These are phyloP conservation scores for Vitis amurensis DNA, from an alignment of 164 flowering plant species.

Conservation along the genomic window DNA sequence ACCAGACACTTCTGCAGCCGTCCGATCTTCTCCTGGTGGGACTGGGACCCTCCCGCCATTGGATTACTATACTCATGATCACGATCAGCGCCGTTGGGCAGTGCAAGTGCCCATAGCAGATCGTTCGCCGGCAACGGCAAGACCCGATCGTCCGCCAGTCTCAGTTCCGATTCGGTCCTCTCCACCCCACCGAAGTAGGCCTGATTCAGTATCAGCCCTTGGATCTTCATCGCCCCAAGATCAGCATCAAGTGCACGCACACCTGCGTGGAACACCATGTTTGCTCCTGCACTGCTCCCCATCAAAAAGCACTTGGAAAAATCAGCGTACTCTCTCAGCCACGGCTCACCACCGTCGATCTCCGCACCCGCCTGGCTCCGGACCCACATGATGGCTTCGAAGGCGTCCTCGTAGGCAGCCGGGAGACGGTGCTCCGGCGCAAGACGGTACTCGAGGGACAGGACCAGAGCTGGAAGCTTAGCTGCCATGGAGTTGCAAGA, in stretches of 20 bases:
- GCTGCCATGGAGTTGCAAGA: no score
- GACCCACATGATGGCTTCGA: constrained; percentile 4
- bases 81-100: constrained; percentile 53
- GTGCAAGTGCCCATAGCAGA: constrained; percentile 49
- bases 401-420: constrained; percentile 13
- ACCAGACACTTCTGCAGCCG: constrained; percentile 18
- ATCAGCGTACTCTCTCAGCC: constrained; percentile 50
- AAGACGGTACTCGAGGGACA: no score
- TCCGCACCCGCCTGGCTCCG: constrained; percentile 25
- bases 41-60: neutral
- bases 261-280: constrained; percentile 51
- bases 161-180: no score
- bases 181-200: constrained; percentile 51
- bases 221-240: constrained; percentile 34
- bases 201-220: constrained; percentile 52
- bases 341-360: constrained; percentile 27
- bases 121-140: no score
- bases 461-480: no score
- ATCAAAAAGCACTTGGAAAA: constrained; percentile 47
- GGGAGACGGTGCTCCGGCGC: constrained; percentile 21
- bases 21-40: constrained; percentile 8
- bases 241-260: constrained; percentile 33
- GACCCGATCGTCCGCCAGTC: no score
- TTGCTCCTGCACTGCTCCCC: constrained; percentile 71
- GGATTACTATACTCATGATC: constrained; percentile 62